Evolutionary conservation across 345 rosid genomes (phyloP).

Genomic region (Boechera stricta): DNA sequence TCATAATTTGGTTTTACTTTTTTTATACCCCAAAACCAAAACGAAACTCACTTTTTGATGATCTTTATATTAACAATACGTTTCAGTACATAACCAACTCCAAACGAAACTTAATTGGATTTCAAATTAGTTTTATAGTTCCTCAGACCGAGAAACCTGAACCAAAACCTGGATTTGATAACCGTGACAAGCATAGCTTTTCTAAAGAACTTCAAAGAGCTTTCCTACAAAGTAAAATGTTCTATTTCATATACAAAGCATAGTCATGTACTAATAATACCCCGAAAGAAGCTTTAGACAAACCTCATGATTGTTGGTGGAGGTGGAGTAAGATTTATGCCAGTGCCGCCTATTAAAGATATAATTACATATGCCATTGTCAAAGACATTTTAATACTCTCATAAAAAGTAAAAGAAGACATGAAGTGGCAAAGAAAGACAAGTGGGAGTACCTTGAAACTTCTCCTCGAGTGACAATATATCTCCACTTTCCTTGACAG

Average conservation of each 20-base stretch:
- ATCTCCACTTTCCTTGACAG: conserved; percentile 91
- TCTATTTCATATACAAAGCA: not conserved
- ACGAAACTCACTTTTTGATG: not conserved
- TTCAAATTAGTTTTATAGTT: not conserved
- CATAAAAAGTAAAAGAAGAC: not conserved
- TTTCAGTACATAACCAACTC: not conserved
- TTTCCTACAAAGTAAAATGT: conserved; percentile 1
- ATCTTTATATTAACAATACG: not conserved
- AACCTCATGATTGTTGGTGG: conserved; percentile 86
- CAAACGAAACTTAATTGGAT: not conserved
- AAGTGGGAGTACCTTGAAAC: conserved; percentile 70
- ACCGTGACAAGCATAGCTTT: conserved; percentile 5
- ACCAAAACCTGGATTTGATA: conserved; percentile 16
- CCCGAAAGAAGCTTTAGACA: conserved; percentile 2
- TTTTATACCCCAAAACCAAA: not conserved
- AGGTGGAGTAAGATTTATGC: conserved; percentile 96
- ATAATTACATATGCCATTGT: conserved; percentile 23
- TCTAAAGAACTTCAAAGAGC: not conserved
- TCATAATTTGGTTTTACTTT: not conserved
- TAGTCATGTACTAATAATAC: conserved; percentile 5
- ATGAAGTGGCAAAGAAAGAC: conserved; percentile 22
- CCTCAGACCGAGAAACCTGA: not conserved
- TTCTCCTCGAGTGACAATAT: conserved; percentile 95
- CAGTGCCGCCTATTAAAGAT: conserved; percentile 78
- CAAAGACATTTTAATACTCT: conserved; percentile 11